Base-by-base conservation (phyloP, 495 filamentous ascomycete genomes). In the Talaromyces trachyspermus region DNA sequence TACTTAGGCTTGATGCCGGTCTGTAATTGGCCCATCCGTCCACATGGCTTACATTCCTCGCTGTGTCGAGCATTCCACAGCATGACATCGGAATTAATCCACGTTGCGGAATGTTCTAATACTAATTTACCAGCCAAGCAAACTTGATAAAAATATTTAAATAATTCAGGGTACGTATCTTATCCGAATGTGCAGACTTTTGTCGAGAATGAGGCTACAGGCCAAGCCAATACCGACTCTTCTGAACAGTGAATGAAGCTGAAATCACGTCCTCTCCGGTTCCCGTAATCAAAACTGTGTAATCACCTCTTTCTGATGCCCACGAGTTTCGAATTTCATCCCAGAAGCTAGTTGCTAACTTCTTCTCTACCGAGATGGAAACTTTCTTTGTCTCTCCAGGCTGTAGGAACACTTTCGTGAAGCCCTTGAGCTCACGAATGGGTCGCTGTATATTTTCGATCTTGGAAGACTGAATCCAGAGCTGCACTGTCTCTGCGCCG, bases 401-500 rank as follows among this genome's bases (percentile, higher is more conserved):
- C 47, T 82, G 70, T 7, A 94, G 61, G 43, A 70, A 69, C 0
- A 92, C 82, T 64, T 92, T 94, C 51, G 80, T 76, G 60, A 95
- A 94, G 1, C 82, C 86, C 48, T 84, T 84, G 1, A 94, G 68
- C 59, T 89, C 84, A 49, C 88, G 86, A 43, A 84, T 76, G 3
- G 89, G 87, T 15, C 85, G 72, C 39, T 73, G 77, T 14, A 78
- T 70, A 46, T 66, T 74, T 12, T 68, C 77, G 32, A 29, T 23
- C n/a, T 4, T 27, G 44, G 59, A 51, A 1, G 79, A 80, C 4
- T 85, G 67, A 12, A 58, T 50, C 58, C 92, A 95, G 12, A 89
- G 63, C 72, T 95, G 88, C 11, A 91, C 79, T 11, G 81, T 80
- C 63, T 95, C 88, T 0, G 84, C 78, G 5, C 88, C 87, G 6